Evolutionary conservation across 2,329 filamentous ascomycete species (phyloP), one percentile per base, ranked within the genome.

Genomic region (Monosporascus sp.): DNA sequence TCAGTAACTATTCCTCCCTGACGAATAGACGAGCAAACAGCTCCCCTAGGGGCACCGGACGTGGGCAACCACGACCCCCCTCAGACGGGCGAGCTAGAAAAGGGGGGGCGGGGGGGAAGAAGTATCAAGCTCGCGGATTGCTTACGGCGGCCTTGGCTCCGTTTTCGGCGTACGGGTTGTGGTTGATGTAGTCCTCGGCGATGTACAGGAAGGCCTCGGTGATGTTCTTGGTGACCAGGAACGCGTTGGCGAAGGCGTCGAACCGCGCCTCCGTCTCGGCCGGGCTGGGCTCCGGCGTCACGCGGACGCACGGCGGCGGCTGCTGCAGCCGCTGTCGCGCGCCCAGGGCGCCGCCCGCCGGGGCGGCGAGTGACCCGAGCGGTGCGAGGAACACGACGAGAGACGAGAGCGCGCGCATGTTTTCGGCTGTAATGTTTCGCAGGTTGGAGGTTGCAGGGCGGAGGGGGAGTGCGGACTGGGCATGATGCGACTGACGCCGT

Each of bases 201-300:
- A 63, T 57, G 47, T 59, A 64, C 27, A 54, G 52, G 39, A 63
- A 64, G 2, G 61, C 59, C 7, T 60, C 54, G 35, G 59, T 60
- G 3, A 63, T 49, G 45, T 63, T 63, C 51, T 58, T 62, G 24
- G 52, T 58, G 31, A 60, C 53, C 8, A 63, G 25, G 47, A 63
- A 62, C 5, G 58, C 60, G 14, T 62, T 27, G 8, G 61, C 61
- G 15, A 64, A 63, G 20, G 47, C 48, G 46, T 57, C 55, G 47
- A 60, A 62, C 11, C 59, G 57, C 20, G 39, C 50, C 25, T 51
- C 47, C 3, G 60, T 62, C 50, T 63, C 58, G 9, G 52, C 51
- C 35, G 56, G 55, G 24, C 50, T 52, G 2, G 60, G 60, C 3
- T 55, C 50, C 17, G 62, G 59, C 45, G 49, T 50, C 17, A 62